These are phyloP conservation scores for Quercus agrifolia DNA, from an alignment of 306 rosid species.

Conservation along the genomic window DNA sequence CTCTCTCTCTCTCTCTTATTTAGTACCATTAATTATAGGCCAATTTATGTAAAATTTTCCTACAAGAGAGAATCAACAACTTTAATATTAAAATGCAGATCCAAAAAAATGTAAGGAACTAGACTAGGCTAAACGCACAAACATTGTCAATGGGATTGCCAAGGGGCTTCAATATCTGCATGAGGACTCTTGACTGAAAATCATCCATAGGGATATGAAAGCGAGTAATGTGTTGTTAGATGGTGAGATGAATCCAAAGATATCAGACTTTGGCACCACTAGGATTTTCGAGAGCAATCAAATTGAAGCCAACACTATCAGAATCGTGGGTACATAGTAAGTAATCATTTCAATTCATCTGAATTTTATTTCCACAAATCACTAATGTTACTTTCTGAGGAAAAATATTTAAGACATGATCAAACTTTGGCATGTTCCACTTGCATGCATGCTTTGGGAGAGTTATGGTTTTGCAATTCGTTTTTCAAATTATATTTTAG, in stretches of 20 bases:
- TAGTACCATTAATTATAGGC: too few relatives aligned
- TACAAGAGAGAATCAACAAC: too few relatives aligned
- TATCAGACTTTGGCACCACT: constrained; percentile 5
- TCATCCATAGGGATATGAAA: constrained; percentile 6
- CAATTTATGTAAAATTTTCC: too few relatives aligned
- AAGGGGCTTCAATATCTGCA: constrained; percentile 8
- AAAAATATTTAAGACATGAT: too few relatives aligned
- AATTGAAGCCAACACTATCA: neutral
- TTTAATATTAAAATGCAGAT: neutral
- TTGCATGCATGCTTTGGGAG: too few relatives aligned
- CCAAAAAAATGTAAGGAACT: neutral
- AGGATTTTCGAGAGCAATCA: neutral
- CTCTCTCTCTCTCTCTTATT: neutral
- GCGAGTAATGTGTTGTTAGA: constrained; percentile 1
- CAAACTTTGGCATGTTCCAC: too few relatives aligned
- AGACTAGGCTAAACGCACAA: neutral
- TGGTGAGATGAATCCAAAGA: constrained; percentile 1
- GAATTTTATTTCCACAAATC: too few relatives aligned
- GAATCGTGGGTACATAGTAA: constrained; percentile 12
- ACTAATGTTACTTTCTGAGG: too few relatives aligned
- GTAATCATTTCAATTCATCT: neutral
- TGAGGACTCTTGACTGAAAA: neutral
- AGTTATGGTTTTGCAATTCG: too few relatives aligned
- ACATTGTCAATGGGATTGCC: neutral
- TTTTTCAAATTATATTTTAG: neutral